Evolutionary conservation across 352 stramenopile species (phyloP).

Genomic region (Halophytophthora batemanensis): DNA sequence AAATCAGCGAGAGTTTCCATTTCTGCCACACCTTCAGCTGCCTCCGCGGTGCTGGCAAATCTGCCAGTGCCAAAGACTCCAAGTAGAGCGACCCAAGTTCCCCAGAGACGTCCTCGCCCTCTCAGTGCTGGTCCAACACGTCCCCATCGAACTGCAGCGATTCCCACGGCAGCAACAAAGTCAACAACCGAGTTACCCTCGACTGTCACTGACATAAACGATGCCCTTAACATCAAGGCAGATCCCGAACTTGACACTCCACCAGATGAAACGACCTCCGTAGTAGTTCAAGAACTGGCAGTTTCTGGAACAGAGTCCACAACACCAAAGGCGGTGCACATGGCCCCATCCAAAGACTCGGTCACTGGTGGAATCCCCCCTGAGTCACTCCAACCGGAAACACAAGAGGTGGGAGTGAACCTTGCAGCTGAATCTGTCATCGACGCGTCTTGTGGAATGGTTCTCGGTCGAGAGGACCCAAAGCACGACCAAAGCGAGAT

Average conservation of each 20-base stretch:
- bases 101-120: slow-evolving; percentile 2
- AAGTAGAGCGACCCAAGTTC: slow-evolving; percentile 1
- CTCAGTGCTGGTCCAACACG: slow-evolving; percentile 15
- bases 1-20: not conserved
- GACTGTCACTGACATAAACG: no score
- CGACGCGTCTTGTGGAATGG: no score
- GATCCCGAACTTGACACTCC: not conserved
- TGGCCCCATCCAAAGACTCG: no score
- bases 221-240: not conserved
- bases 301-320: no score
- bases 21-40: not conserved
- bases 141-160: not conserved
- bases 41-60: not conserved
- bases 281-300: no score
- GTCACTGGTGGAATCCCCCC: no score
- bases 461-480: no score
- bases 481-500: no score
- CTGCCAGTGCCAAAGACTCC: slow-evolving; percentile 5
- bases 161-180: not conserved
- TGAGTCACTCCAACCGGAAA: no score
- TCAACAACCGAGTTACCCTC: not conserved
- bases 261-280: not conserved
- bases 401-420: not conserved
- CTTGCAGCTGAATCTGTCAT: not conserved
- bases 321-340: no score